A percentile compares a stretch with the other conserved stretches of the same genome.
phyloP scores from a whole-genome alignment of 495 filamentous ascomycete species.

The Venustampulla echinocandica region DNA sequence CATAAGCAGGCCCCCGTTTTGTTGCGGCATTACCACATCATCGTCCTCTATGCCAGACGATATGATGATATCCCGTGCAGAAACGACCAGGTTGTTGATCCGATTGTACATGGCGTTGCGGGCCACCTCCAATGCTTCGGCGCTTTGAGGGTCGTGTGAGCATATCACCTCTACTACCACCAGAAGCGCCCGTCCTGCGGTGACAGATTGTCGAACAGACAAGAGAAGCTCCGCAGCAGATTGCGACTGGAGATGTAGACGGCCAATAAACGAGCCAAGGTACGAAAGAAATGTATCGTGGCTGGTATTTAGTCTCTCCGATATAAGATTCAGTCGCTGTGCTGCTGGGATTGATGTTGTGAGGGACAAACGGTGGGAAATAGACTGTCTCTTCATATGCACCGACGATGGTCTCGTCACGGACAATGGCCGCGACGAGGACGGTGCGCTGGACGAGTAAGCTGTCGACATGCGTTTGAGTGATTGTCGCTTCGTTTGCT shows the following conservation, averaged over 20 bases:
- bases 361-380: conserved; percentile 46
- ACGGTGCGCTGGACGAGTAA: conserved; percentile 14
- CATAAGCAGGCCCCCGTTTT: conserved; percentile 65
- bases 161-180: conserved; percentile 76
- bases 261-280: conserved; percentile 84
- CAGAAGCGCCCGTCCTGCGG: conserved; percentile 69
- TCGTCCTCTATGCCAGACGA: conserved; percentile 52
- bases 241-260: conserved; percentile 80
- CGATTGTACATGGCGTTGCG: conserved; percentile 71
- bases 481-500: conserved; percentile 22
- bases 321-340: conserved; percentile 38
- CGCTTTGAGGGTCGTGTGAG: conserved; percentile 61
- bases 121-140: conserved; percentile 54
- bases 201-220: conserved; percentile 64
- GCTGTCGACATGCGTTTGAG: conserved; percentile 19
- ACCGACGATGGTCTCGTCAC: conserved; percentile 11
- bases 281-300: conserved; percentile 85
- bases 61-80: conserved; percentile 68
- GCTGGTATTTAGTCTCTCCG: conserved; percentile 56
- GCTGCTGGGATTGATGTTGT: conserved; percentile 30
- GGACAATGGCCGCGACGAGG: conserved; percentile 14
- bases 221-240: conserved; percentile 73
- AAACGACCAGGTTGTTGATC: conserved; percentile 68
- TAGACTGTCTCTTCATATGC: conserved; percentile 34
- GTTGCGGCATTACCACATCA: conserved; percentile 71